A percentile compares a stretch with the other conserved stretches of the same genome.
phyloP scores from a whole-genome alignment of 768 basidiomycete species.

The Collybia nuda region DNA sequence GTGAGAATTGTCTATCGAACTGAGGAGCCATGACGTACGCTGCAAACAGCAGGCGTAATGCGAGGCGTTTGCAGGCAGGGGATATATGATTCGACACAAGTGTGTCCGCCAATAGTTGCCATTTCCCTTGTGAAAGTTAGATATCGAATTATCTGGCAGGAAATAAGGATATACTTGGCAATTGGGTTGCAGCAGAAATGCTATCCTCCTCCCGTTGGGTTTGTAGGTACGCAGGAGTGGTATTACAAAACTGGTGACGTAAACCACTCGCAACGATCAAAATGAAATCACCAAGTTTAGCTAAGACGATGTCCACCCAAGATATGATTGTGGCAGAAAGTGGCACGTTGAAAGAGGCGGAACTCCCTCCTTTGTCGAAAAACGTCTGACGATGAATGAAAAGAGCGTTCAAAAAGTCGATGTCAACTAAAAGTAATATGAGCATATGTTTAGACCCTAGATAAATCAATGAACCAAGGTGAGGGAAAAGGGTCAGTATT shows the following conservation, averaged over 20 bases:
- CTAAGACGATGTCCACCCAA: constrained; percentile 65
- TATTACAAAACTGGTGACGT: constrained; percentile 24
- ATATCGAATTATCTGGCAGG: not conserved
- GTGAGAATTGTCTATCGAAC: constrained; percentile 22
- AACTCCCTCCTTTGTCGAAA: constrained; percentile 38
- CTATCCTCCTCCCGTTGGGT: constrained; percentile 48
- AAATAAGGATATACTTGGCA: constrained; percentile 51
- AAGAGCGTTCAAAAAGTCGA: constrained; percentile 33
- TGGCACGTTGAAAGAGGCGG: constrained; percentile 16
- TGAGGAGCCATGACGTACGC: constrained; percentile 52
- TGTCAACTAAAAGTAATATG: constrained; percentile 21
- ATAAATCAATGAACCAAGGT: constrained; percentile 21
- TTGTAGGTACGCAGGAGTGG: constrained; percentile 25
- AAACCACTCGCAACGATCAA: constrained; percentile 16
- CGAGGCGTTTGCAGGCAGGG: constrained; percentile 59
- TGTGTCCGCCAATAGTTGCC: constrained; percentile 43
- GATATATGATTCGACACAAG: constrained; percentile 53
- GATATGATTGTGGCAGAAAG: constrained; percentile 42
- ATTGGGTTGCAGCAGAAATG: constrained; percentile 60
- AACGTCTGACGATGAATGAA: constrained; percentile 55
- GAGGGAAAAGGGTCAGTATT: constrained; percentile 10
- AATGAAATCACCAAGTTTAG: constrained; percentile 44
- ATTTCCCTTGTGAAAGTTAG: constrained; percentile 42
- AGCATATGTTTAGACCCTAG: constrained; percentile 9
- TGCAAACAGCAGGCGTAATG: constrained; percentile 54